Evolutionary conservation across 108 stramenopile genomes (phyloP).

Genomic region (Pseudonitzschia pungens): DNA sequence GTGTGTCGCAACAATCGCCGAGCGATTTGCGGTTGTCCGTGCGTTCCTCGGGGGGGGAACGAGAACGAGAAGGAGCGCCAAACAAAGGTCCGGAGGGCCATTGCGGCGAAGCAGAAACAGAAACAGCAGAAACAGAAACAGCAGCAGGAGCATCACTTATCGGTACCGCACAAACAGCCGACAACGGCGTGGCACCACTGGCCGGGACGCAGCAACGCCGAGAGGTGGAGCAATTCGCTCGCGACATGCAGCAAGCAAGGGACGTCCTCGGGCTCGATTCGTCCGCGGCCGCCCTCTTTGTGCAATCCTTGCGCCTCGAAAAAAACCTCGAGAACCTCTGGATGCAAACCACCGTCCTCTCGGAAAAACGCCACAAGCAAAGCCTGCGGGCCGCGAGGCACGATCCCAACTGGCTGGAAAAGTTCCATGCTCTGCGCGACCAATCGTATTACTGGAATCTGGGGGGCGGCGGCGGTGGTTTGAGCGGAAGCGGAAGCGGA

Average conservation of each 20-base stretch:
- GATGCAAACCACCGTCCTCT: neutral
- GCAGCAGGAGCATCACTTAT: no score
- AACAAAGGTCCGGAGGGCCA: no score
- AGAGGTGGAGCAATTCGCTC: slow-evolving; percentile 6
- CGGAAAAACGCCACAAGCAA: slow-evolving; percentile 17
- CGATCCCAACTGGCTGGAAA: slow-evolving; percentile 37
- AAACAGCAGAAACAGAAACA: no score
- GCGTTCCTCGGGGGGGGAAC: no score
- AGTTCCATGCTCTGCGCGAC: slow-evolving; percentile 19
- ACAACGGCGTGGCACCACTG: no score
- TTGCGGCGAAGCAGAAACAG: no score
- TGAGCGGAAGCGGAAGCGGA: neutral
- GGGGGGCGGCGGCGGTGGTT: neutral
- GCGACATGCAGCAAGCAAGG: slow-evolving; percentile 19
- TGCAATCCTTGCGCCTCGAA: slow-evolving; percentile 23
- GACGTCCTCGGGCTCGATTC: slow-evolving; percentile 25
- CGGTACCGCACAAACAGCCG: no score
- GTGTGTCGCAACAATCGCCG: no score
- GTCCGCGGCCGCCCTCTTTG: slow-evolving; percentile 20
- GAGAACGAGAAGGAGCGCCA: no score
- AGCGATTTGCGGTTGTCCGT: no score
- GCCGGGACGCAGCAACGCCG: neutral
- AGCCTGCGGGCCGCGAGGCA: neutral
- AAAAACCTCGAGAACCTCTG: slow-evolving; percentile 1
- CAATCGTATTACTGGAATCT: slow-evolving; percentile 26